Evolutionary conservation across 2,329 filamentous ascomycete species (phyloP), one percentile per base, ranked within the genome.

Genomic region (Epichloe gansuensis): DNA sequence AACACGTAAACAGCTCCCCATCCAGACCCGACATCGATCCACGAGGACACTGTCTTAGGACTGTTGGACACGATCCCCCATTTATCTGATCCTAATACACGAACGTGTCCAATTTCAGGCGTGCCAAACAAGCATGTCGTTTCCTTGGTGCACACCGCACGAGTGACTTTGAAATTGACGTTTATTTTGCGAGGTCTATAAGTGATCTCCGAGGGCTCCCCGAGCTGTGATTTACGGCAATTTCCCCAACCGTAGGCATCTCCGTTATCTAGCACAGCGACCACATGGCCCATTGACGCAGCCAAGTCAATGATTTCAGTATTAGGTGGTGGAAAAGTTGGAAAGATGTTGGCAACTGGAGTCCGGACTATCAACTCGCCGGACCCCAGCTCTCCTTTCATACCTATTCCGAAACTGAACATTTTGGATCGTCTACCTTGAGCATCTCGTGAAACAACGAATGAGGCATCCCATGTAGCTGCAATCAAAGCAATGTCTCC

Each of bases 241-340:
- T 82, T 87, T 0, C 93, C 93, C 91, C 91, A 97, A 2, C 89
- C 90, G 64, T 86, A 95, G 1, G 84, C 82, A 15, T 85, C 76
- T 0, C 90, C 91, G 62, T 85, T 84, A 43, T 77, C 77, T 3
- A 95, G 68, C 0, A 96, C 77, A 2, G 73, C 80, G 15, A 94
- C 78, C 0, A 82, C 81, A 63, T 98, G 93, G 23, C 81, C 81
- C 73, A 95, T 85, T 35, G 86, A 81, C 11, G 87, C 85, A 2
- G 83, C 73, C 27, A 96, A 63, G 53, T 84, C 77, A 1, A 78
- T 67, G 4, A 95, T 65, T n/a, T 72, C 67, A 0, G 75, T 75
- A 0, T 69, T 78, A 0, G 57, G 8, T 0, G 84, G 84, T 1
- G 85, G 85, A 56, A 93, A 91, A 25, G 77, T 64, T 3, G 71